Conservation (phyloP, 805 yeast species). For the Teunomyces funiuensis region DNA sequence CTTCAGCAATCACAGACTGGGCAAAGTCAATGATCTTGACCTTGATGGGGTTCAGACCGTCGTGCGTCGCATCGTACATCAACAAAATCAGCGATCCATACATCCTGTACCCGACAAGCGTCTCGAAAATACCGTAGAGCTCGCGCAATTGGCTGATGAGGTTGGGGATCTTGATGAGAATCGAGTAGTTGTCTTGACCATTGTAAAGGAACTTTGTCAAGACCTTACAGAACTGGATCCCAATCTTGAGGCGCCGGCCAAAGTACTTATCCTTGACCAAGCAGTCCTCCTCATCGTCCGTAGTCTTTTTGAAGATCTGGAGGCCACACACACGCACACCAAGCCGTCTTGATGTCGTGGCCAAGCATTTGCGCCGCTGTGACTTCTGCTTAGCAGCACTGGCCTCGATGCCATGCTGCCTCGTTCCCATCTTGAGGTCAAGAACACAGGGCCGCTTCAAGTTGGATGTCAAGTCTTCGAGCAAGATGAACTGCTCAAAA, state of each 20-base stretch:
- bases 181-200: constrained; percentile 58
- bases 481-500: constrained; percentile 76
- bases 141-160: constrained; percentile 61
- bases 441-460: constrained; percentile 85
- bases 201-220: constrained; percentile 78
- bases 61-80: constrained; percentile 75
- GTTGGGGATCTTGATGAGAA: constrained; percentile 64
- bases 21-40: constrained; percentile 95
- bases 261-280: constrained; percentile 84
- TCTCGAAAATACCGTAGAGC: constrained; percentile 52
- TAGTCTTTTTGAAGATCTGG: constrained; percentile 42
- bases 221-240: constrained; percentile 74
- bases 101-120: constrained; percentile 73
- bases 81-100: constrained; percentile 88
- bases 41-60: constrained; percentile 18
- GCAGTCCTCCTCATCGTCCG: not conserved
- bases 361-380: constrained; percentile 76
- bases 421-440: constrained; percentile 96
- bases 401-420: constrained; percentile 98
- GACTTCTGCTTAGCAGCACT: constrained; percentile 65
- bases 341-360: constrained; percentile 74
- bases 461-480: constrained; percentile 88
- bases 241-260: constrained; percentile 74
- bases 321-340: constrained; percentile 96
- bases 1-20: constrained; percentile 76